These are phyloP conservation scores for Diaporthe capsici DNA, from an alignment of 2,329 filamentous ascomycete species.

Conservation along the genomic window DNA sequence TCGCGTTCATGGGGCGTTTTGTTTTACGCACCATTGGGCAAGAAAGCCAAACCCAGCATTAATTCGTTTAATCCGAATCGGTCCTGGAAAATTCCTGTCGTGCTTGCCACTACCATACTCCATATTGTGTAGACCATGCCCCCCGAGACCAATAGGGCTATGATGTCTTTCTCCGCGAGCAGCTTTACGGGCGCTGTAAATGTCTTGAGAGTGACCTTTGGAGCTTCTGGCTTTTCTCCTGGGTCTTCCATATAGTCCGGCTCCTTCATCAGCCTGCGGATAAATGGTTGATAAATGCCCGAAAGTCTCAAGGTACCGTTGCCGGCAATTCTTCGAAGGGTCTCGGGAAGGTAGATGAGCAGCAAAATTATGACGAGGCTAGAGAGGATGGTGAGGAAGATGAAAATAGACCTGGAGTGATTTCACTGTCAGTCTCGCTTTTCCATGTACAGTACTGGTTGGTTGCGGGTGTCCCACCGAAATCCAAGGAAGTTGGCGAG, in stretches of 20 bases:
- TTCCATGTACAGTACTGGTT: background rate
- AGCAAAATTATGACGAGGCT: conserved; percentile 53
- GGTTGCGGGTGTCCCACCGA: conserved; percentile 44
- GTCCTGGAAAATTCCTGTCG: conserved; percentile 55
- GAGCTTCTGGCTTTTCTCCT: background rate
- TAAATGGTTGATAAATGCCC: conserved; percentile 57
- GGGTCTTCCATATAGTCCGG: conserved; percentile 37
- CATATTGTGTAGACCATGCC: conserved; percentile 61
- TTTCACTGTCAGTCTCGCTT: background rate
- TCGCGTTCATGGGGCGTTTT: no score
- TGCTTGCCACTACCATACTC: conserved; percentile 63
- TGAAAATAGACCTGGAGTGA: conserved; percentile 3
- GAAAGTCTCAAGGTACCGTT: conserved; percentile 55
- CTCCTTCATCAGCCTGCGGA: conserved; percentile 48
- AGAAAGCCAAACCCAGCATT: conserved; percentile 45
- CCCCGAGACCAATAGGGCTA: conserved; percentile 58
- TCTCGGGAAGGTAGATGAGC: conserved; percentile 58
- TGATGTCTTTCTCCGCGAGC: conserved; percentile 61
- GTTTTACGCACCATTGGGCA: conserved; percentile 46
- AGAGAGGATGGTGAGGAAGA: conserved; percentile 47
- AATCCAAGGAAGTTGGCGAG: conserved; percentile 50
- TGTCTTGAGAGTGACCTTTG: conserved; percentile 51
- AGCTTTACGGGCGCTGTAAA: conserved; percentile 56
- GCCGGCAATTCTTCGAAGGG: conserved; percentile 54
- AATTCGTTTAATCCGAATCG: conserved; percentile 51